phyloP scores from a whole-genome alignment of 208 protist species.

The Leishmania aethiopica region DNA sequence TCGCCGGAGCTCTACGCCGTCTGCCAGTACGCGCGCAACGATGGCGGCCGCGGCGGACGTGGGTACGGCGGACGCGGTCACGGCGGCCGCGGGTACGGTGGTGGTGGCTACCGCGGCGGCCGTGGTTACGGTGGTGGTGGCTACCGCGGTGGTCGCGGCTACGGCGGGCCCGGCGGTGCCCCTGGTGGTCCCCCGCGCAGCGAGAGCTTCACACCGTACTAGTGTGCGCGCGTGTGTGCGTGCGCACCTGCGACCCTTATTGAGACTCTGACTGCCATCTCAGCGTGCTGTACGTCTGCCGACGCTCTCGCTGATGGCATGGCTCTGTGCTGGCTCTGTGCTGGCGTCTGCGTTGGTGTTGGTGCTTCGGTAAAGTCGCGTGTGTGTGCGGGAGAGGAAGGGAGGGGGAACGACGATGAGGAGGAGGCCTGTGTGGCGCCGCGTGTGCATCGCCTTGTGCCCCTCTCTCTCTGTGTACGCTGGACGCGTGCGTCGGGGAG shows the following conservation, averaged over 20 bases:
- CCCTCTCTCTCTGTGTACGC: not conserved
- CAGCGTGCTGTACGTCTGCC: not conserved
- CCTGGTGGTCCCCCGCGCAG: slow-evolving; percentile 10
- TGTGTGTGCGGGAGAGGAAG: not conserved
- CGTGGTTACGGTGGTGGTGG: slow-evolving; percentile 17
- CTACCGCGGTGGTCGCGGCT: slow-evolving; percentile 12
- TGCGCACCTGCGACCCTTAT: not conserved
- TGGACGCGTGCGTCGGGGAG: not conserved
- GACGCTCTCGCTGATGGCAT: not conserved
- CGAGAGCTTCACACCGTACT: slow-evolving; percentile 55
- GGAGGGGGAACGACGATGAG: not conserved
- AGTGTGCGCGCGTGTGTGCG: slow-evolving; percentile 9
- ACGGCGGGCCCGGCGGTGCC: slow-evolving; percentile 13
- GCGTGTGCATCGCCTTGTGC: not conserved
- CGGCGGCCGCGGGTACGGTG: slow-evolving; percentile 17
- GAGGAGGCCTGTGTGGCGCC: not conserved
- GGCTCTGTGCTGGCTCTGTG: not conserved
- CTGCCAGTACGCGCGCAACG: slow-evolving; percentile 36
- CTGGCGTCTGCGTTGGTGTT: not conserved
- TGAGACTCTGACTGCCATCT: not conserved
- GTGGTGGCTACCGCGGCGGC: slow-evolving; percentile 11
- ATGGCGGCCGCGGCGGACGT: slow-evolving; percentile 34
- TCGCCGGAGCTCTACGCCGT: slow-evolving; percentile 69
- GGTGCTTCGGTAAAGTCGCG: not conserved
- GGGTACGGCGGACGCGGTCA: slow-evolving; percentile 29